phyloP scores from a whole-genome alignment of 208 protist genomes.

The Vickermania spadyakhi region DNA sequence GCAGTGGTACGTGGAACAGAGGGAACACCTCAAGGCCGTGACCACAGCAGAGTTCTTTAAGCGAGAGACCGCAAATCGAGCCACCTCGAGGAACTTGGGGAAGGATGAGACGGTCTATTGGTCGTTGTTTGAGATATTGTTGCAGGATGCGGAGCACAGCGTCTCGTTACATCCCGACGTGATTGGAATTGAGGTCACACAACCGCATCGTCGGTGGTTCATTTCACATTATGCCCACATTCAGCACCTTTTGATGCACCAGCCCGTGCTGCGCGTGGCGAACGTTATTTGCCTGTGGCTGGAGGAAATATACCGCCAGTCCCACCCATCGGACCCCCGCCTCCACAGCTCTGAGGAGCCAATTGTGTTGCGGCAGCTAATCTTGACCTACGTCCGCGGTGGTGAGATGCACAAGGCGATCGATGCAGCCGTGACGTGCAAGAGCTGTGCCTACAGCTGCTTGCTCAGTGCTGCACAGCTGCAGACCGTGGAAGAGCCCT shows the following conservation, averaged over 20 bases:
- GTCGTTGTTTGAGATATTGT: constrained; percentile 38
- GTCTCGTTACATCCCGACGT: constrained; percentile 44
- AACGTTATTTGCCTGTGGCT: constrained; percentile 67
- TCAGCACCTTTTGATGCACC: constrained; percentile 50
- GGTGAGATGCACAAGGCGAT: constrained; percentile 61
- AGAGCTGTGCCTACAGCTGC: constrained; percentile 65
- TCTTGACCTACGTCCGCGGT: constrained; percentile 56
- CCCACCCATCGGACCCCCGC: constrained; percentile 9
- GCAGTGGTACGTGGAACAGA: constrained; percentile 10
- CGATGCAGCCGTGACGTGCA: constrained; percentile 28
- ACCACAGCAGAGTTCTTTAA: background rate
- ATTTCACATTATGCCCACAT: constrained; percentile 67
- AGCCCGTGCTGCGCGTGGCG: constrained; percentile 46
- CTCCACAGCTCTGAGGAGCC: constrained; percentile 38
- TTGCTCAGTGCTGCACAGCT: constrained; percentile 68
- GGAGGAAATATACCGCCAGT: constrained; percentile 44
- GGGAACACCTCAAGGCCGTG: background rate
- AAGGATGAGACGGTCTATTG: constrained; percentile 47
- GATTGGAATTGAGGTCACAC: constrained; percentile 44
- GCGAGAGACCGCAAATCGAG: background rate
- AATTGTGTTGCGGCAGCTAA: constrained; percentile 52
- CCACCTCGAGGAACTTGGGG: constrained; percentile 17
- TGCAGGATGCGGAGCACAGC: constrained; percentile 40
- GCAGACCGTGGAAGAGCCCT: constrained; percentile 66
- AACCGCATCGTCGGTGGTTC: constrained; percentile 72